Evolutionary conservation across 164 flowering plant genomes (phyloP).

Genomic region (Macadamia integrifolia): DNA sequence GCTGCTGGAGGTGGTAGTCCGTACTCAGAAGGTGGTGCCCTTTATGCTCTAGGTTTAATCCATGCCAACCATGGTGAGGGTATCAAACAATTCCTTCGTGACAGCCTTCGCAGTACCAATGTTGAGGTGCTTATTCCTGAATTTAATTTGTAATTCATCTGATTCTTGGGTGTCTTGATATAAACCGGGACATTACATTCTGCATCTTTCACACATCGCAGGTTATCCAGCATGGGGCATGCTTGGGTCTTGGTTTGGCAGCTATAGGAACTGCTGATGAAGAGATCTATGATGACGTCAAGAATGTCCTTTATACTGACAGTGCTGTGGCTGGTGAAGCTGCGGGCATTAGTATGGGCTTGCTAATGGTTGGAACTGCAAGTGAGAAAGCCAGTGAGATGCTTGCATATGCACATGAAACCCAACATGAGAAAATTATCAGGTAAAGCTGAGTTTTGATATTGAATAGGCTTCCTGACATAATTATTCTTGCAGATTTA

Average conservation of each 20-base stretch:
- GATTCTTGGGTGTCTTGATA: background rate
- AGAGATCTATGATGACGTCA: conserved; percentile 75
- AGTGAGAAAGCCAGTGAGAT: conserved; percentile 88
- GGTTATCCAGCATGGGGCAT: conserved; percentile 96
- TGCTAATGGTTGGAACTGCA: conserved; percentile 91
- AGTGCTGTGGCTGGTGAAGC: conserved; percentile 99
- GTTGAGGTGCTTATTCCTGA: conserved; percentile 54
- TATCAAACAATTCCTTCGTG: conserved; percentile 82
- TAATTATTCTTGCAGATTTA: background rate
- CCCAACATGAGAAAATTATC: conserved; percentile 90
- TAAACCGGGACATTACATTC: background rate
- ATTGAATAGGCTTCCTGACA: background rate
- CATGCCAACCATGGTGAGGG: conserved; percentile 98
- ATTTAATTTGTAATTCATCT: background rate
- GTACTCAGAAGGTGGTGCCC: conserved; percentile 95
- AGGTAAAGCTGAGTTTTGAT: conserved; percentile 35
- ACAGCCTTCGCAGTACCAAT: conserved; percentile 74
- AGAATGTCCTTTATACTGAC: conserved; percentile 77
- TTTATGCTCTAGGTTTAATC: conserved; percentile 84
- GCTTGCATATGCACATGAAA: conserved; percentile 94
- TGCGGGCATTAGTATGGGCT: conserved; percentile 89
- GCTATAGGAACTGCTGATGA: conserved; percentile 90
- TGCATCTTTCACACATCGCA: conserved; percentile 20
- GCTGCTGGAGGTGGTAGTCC: conserved; percentile 90
- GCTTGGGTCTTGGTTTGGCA: conserved; percentile 92